These are phyloP conservation scores for Neurospora intermedia DNA, from an alignment of 495 filamentous ascomycete species.

Conservation along the genomic window DNA sequence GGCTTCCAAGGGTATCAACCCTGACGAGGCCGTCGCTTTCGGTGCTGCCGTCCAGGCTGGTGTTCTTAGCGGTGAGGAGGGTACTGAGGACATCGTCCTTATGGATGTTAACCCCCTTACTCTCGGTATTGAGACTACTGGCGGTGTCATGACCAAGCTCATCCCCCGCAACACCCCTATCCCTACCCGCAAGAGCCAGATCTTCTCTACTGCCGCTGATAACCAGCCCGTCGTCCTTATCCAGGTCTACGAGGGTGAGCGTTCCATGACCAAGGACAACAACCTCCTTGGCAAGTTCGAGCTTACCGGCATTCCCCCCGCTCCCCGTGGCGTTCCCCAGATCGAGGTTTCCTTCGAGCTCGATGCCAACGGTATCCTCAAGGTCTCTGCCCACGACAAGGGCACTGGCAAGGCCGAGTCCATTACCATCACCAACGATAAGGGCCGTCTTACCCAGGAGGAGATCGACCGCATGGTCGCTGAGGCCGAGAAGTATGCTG, in stretches of 20 bases:
- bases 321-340: constrained; percentile 91
- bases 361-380: constrained; percentile 95
- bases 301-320: constrained; percentile 87
- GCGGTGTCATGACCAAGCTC: constrained; percentile 96
- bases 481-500: constrained; percentile 95
- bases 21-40: constrained; percentile 95
- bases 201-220: constrained; percentile 95
- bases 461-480: constrained; percentile 98
- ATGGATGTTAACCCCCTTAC: constrained; percentile 98
- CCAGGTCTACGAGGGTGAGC: constrained; percentile 95
- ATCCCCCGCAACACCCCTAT: constrained; percentile 94
- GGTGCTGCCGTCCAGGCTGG: constrained; percentile 96
- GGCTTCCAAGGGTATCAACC: constrained; percentile 97
- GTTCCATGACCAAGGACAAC: constrained; percentile 93
- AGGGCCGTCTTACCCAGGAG: constrained; percentile 89
- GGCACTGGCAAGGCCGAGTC: constrained; percentile 93
- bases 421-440: constrained; percentile 97
- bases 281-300: constrained; percentile 97
- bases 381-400: constrained; percentile 92
- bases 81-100: constrained; percentile 68
- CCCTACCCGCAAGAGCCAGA: constrained; percentile 93
- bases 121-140: constrained; percentile 96
- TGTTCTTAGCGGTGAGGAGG: constrained; percentile 81
- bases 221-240: constrained; percentile 97
- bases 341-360: constrained; percentile 97